Percentiles rank a stretch among this genome's conserved stretches.
Conservation (phyloP, 2,329 filamentous ascomycete species). For the Fusarium stilboides region DNA sequence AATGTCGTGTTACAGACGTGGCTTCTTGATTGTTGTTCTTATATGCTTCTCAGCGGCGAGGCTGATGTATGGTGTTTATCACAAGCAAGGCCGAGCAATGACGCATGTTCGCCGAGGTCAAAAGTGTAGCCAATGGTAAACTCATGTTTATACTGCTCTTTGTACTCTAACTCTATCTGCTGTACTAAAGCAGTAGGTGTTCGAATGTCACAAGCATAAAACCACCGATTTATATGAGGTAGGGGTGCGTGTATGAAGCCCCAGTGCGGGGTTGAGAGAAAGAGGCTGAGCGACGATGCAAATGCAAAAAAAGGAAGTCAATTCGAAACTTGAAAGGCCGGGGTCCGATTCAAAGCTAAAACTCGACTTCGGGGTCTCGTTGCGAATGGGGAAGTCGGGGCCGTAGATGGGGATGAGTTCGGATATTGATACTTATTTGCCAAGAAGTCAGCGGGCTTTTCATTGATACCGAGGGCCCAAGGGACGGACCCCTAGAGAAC, state of each 20-base stretch:
- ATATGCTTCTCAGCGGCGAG: slow-evolving; percentile 8
- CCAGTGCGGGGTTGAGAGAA: slow-evolving; percentile 21
- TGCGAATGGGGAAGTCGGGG: slow-evolving; percentile 36
- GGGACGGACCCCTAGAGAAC: too few species aligned
- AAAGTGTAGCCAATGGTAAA: slow-evolving; percentile 13
- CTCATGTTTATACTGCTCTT: slow-evolving; percentile 4
- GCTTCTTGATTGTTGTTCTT: background rate
- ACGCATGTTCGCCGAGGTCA: slow-evolving; percentile 35
- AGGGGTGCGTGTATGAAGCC: slow-evolving; percentile 21
- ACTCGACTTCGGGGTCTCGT: slow-evolving; percentile 1
- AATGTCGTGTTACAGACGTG: background rate
- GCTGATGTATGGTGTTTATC: slow-evolving; percentile 18
- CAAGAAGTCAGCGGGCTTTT: slow-evolving; percentile 25
- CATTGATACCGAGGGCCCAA: background rate
- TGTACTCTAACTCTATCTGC: background rate
- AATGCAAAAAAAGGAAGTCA: background rate
- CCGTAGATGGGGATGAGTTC: slow-evolving; percentile 10
- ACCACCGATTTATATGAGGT: background rate
- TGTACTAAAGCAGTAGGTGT: slow-evolving; percentile 31
- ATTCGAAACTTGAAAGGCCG: slow-evolving; percentile 11
- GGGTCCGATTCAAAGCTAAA: background rate
- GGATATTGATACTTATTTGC: slow-evolving; percentile 3
- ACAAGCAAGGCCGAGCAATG: slow-evolving; percentile 39
- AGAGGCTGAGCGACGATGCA: slow-evolving; percentile 19
- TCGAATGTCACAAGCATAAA: slow-evolving; percentile 9